These are phyloP conservation scores for Monosporascus cannonballus DNA, from an alignment of 2,329 filamentous ascomycete species.

Conservation along the genomic window DNA sequence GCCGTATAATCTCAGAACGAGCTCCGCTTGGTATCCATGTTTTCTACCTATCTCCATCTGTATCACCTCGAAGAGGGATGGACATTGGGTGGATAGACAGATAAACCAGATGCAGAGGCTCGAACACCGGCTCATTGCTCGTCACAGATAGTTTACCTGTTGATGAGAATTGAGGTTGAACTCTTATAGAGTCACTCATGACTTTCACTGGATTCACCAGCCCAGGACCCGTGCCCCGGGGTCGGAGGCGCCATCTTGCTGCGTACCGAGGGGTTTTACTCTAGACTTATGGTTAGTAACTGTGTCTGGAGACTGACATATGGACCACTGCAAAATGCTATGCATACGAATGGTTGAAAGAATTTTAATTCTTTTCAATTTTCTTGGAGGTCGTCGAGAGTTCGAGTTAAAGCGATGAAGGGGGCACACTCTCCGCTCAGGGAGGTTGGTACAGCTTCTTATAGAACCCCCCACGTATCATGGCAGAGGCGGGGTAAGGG, in stretches of 20 bases:
- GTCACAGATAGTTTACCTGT: slow-evolving; percentile 28
- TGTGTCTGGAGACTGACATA: background rate
- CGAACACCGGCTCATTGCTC: slow-evolving; percentile 32
- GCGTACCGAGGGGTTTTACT: slow-evolving; percentile 17
- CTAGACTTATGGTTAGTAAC: background rate
- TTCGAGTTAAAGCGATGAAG: background rate
- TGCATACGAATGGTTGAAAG: background rate
- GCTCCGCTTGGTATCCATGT: slow-evolving; percentile 14
- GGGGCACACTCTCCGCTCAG: background rate
- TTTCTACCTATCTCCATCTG: slow-evolving; percentile 10
- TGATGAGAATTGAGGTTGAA: slow-evolving; percentile 23
- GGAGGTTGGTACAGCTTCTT: background rate
- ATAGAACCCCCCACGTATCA: background rate
- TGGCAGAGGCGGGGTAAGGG: background rate
- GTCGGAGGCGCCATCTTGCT: slow-evolving; percentile 15
- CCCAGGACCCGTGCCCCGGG: slow-evolving; percentile 18
- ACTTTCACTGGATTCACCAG: slow-evolving; percentile 23
- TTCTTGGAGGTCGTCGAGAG: background rate
- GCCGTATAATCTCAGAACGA: slow-evolving; percentile 82
- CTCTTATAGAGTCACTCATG: slow-evolving; percentile 18
- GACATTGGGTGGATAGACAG: slow-evolving; percentile 13
- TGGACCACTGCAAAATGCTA: background rate
- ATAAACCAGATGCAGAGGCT: slow-evolving; percentile 18
- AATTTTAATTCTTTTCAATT: background rate
- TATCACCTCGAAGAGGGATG: background rate